Evolutionary conservation across 768 basidiomycete genomes (phyloP), one percentile per base, ranked within the genome.

Genomic region (Rhodotorula paludigena): DNA sequence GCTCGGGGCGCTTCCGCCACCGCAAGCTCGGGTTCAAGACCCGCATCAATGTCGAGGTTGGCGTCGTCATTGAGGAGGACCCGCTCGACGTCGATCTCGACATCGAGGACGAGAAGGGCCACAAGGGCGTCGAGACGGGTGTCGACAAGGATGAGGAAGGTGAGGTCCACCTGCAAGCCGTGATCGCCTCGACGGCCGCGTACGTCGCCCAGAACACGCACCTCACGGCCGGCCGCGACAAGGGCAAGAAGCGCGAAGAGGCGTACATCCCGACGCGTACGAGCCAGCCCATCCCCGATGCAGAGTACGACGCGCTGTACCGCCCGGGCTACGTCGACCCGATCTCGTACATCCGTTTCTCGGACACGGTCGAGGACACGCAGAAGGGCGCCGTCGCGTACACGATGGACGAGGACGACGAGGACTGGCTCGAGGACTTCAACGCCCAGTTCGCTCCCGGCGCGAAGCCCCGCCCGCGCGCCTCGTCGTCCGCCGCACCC

Each of bases 371-470:
- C 71, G 96, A 98, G 74, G 79, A 81, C 64, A 72, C 75, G 28
- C 74, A 71, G 36, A 81, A 82, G 72, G 85, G 88, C 73, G 88
- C 88, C 0, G 88, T 88, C 79, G 86, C 86, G 3, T 97, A 98
- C 76, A 89, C 85, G 71, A 89, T 97, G 89, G 94, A 99, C 74
- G 96, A 98, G 78, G 87, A 88, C 25, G 94, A 98, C 80, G 86
- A 88, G 75, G 88, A 89, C 71, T 99, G 94, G 94, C 83, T 99
- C 39, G 88, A 89, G 74, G 88, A 86, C 79, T 91, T 90, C 76
- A 96, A 97, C 74, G 62, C 73, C 10, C 41, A 35, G 54, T 45
- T 70, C 58, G 36, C 87, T 75, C 85, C 87, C 63, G 89, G 89
- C 73, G 51, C 48, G 52, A 54, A 36, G 39, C 44, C 32, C 21